Conservation (phyloP, 2,329 filamentous ascomycete genomes). For the Bimuria novae-zelandiae region DNA sequence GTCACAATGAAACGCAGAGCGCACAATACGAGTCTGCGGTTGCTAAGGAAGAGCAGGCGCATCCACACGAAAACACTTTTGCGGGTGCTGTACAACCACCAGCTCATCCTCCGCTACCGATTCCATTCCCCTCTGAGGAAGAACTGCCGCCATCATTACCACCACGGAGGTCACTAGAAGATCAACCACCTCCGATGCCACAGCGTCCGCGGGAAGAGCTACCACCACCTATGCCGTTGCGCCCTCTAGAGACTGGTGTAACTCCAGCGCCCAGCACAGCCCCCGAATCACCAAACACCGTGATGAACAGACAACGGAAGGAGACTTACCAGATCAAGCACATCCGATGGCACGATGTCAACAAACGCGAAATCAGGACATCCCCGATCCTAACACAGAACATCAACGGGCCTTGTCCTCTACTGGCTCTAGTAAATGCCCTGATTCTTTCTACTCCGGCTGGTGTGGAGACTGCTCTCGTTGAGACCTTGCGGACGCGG, state of each 20-base stretch:
- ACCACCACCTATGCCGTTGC: constrained; percentile 41
- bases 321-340: constrained; percentile 95
- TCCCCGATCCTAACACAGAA: constrained; percentile 93
- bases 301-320: constrained; percentile 54
- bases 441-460: constrained; percentile 80
- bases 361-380: constrained; percentile 64
- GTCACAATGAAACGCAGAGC: constrained; percentile 27
- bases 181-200: constrained; percentile 40
- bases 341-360: constrained; percentile 78
- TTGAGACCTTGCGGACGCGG: constrained; percentile 75
- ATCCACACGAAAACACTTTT: constrained; percentile 26
- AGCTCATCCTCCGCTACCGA: constrained; percentile 4
- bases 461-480: constrained; percentile 68
- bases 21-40: constrained; percentile 26
- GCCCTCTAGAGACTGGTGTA: constrained; percentile 32
- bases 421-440: constrained; percentile 92
- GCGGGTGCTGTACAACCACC: constrained; percentile 9
- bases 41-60: constrained; percentile 31
- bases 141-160: constrained; percentile 39
- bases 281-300: constrained; percentile 47
- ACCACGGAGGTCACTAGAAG: constrained; percentile 41
- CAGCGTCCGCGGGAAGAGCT: constrained; percentile 42
- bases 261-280: constrained; percentile 21
- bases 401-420: constrained; percentile 88
- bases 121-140: constrained; percentile 22